Conservation (phyloP, 2,329 filamentous ascomycete species). For the Rhexocercosporidium sp. region DNA sequence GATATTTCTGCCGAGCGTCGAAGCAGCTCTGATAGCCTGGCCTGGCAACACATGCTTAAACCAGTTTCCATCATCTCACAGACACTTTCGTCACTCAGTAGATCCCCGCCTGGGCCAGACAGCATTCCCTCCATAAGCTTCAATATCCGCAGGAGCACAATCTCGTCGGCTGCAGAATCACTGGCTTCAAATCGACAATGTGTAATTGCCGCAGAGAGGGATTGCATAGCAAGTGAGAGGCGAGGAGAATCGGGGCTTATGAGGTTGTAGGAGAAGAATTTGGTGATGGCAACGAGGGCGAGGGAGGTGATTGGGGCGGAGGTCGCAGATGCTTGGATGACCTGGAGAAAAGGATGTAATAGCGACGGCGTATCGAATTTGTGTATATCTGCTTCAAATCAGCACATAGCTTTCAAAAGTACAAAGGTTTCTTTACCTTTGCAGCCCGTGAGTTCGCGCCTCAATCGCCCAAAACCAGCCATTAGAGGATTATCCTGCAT, state of each 20-base stretch:
- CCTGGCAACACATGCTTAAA: constrained; percentile 94
- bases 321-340: constrained; percentile 94
- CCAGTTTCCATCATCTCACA: constrained; percentile 99
- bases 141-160: constrained; percentile 90
- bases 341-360: constrained; percentile 92
- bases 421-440: constrained; percentile 61
- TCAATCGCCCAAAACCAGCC: constrained; percentile 87
- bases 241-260: constrained; percentile 84
- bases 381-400: constrained; percentile 70
- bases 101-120: constrained; percentile 86
- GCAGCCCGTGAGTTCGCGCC: constrained; percentile 84
- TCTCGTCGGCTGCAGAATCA: constrained; percentile 92
- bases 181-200: constrained; percentile 98
- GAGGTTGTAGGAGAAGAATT: constrained; percentile 95
- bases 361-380: constrained; percentile 88
- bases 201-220: constrained; percentile 91
- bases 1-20: constrained; percentile 91
- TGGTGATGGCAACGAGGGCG: constrained; percentile 89
- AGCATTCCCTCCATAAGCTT: constrained; percentile 99
- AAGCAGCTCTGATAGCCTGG: constrained; percentile 87
- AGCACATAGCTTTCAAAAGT: constrained; percentile 26
- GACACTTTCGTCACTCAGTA: constrained; percentile 96
- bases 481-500: constrained; percentile 98
- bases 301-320: constrained; percentile 96
- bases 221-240: constrained; percentile 90